Evolutionary conservation across 2,329 filamentous ascomycete genomes (phyloP).

Genomic region (Neospermospora avenae): DNA sequence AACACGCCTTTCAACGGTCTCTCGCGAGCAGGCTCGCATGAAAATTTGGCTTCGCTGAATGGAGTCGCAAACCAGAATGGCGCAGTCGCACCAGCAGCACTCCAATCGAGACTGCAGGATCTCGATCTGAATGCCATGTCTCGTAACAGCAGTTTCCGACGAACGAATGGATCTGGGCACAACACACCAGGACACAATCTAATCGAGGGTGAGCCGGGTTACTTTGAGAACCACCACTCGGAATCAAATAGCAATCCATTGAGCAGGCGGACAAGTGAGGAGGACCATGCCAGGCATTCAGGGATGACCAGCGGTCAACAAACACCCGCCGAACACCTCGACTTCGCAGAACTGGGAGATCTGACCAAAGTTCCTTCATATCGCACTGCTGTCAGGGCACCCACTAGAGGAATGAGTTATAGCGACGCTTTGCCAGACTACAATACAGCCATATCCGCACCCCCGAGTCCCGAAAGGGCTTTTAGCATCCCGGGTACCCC

Average conservation of each 20-base stretch:
- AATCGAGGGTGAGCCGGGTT: conserved; percentile 17
- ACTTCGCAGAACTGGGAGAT: conserved; percentile 57
- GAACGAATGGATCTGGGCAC: conserved; percentile 35
- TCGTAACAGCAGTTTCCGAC: conserved; percentile 34
- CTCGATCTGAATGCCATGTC: conserved; percentile 62
- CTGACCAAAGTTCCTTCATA: conserved; percentile 76
- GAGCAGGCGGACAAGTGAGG: conserved; percentile 45
- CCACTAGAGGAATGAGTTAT: conserved; percentile 49
- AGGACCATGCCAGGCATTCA: conserved; percentile 40
- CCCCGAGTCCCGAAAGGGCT: conserved; percentile 34
- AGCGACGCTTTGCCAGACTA: conserved; percentile 64
- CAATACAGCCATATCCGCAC: conserved; percentile 54
- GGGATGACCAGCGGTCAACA: conserved; percentile 45
- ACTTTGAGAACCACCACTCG: conserved; percentile 24
- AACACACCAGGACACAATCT: conserved; percentile 30
- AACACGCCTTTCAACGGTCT: conserved; percentile 75
- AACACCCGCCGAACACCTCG: conserved; percentile 52
- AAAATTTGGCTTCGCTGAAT: conserved; percentile 68
- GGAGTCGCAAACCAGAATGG: conserved; percentile 42
- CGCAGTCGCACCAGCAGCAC: conserved; percentile 48
- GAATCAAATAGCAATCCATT: conserved; percentile 36
- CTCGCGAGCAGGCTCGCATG: conserved; percentile 72
- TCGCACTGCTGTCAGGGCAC: conserved; percentile 66
- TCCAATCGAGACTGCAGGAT: conserved; percentile 67
- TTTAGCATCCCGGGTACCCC: conserved; percentile 19